Conservation (phyloP, 1,284 basidiomycete species). For the Puccinia brachypodii region DNA sequence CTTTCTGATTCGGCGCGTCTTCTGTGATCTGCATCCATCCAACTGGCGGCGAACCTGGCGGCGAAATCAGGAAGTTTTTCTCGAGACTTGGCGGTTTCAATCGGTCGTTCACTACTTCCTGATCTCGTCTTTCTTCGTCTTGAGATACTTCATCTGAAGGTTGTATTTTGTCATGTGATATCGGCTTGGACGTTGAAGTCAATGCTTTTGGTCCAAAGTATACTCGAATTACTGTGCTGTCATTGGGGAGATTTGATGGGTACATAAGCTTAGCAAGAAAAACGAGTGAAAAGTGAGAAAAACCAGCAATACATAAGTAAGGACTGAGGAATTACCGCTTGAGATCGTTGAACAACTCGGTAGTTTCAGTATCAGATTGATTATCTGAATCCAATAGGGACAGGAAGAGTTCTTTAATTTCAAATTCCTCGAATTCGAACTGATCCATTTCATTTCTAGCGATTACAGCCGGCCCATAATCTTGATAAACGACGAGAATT, state of each 20-base stretch:
- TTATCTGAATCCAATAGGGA: background rate
- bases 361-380: background rate
- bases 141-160: slow-evolving; percentile 57
- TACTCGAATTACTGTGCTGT: slow-evolving; percentile 32
- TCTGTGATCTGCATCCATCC: slow-evolving; percentile 93
- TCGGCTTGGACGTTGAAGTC: background rate
- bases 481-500: slow-evolving; percentile 32
- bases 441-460: slow-evolving; percentile 38
- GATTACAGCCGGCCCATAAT: background rate
- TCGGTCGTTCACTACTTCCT: slow-evolving; percentile 53
- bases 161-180: background rate
- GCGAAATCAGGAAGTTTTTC: slow-evolving; percentile 96
- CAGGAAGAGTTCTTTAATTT: slow-evolving; percentile 14
- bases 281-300: background rate
- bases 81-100: slow-evolving; percentile 75
- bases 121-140: background rate
- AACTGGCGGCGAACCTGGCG: slow-evolving; percentile 94
- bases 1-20: slow-evolving; percentile 82
- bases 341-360: background rate
- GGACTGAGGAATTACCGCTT: background rate
- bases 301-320: too few species aligned
- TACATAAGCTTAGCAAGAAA: background rate
- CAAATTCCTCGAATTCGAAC: slow-evolving; percentile 24
- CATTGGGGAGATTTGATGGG: background rate
- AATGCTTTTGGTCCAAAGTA: slow-evolving; percentile 27